phyloP scores from a whole-genome alignment of 176 grass and related monocot genomes.

The Tillandsia fasciculata region DNA sequence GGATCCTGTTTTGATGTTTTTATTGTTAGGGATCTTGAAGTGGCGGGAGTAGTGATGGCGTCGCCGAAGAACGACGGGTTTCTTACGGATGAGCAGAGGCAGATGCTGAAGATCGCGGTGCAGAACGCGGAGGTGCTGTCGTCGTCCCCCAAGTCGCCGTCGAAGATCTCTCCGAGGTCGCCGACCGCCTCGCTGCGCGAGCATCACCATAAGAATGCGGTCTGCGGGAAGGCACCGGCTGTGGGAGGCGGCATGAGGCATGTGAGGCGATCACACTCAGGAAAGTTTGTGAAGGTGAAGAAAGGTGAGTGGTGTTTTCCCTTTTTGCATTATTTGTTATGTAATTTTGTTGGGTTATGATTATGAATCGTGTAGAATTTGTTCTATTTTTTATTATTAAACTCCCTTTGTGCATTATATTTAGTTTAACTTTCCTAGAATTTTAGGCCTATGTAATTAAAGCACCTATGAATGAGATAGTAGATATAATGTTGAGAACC shows the following conservation, averaged over 20 bases:
- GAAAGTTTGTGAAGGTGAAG: constrained; percentile 85
- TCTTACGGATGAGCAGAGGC: constrained; percentile 82
- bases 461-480: too few relatives aligned
- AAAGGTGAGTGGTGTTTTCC: constrained; percentile 50
- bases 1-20: background rate
- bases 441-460: too few relatives aligned
- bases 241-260: constrained; percentile 25
- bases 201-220: constrained; percentile 40
- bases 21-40: constrained; percentile 1
- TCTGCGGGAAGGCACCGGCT: constrained; percentile 1
- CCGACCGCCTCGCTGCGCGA: constrained; percentile 44
- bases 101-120: constrained; percentile 73
- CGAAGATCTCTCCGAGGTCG: constrained; percentile 27
- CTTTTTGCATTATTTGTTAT: background rate
- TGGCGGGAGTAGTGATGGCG: constrained; percentile 35
- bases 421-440: too few relatives aligned
- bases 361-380: background rate
- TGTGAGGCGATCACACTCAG: constrained; percentile 68
- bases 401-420: too few relatives aligned
- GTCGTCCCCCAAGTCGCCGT: constrained; percentile 54
- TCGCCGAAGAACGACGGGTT: constrained; percentile 93
- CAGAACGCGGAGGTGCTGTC: constrained; percentile 81
- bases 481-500: too few relatives aligned
- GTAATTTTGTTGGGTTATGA: background rate
- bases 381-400: background rate